These are phyloP conservation scores for Berkeleyomyces rouxiae DNA, from an alignment of 2,329 filamentous ascomycete species.

Conservation along the genomic window DNA sequence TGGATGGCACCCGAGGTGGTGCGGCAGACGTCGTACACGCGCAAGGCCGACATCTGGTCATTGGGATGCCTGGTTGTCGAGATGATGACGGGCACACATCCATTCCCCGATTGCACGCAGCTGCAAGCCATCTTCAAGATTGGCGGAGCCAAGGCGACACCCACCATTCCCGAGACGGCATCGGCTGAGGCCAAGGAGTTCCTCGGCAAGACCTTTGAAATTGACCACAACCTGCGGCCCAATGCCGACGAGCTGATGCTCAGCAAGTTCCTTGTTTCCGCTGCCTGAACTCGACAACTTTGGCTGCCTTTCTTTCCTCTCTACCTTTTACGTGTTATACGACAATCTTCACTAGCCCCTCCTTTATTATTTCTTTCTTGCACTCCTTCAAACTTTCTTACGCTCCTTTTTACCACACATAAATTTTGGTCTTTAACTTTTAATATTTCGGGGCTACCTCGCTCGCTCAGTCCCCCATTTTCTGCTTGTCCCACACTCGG, in stretches of 20 bases:
- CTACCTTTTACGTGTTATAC: neutral
- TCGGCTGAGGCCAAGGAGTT: conserved; percentile 74
- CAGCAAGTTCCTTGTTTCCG: conserved; percentile 62
- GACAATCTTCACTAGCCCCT: neutral
- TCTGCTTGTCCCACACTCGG: neutral
- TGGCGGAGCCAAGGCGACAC: conserved; percentile 69
- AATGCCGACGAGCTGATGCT: conserved; percentile 80
- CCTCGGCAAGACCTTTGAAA: conserved; percentile 78
- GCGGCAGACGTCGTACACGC: conserved; percentile 91
- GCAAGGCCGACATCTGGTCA: conserved; percentile 98
- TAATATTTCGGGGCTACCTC: neutral
- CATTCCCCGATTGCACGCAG: conserved; percentile 93
- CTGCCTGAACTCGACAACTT: conserved; percentile 25
- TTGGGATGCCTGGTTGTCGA: conserved; percentile 92
- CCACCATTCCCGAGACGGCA: conserved; percentile 73
- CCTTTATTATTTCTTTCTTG: neutral
- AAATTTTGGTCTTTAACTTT: conserved; percentile 6
- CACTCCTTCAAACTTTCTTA: conserved; percentile 1
- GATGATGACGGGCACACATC: conserved; percentile 96
- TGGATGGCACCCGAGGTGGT: conserved; percentile 99
- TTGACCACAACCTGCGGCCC: conserved; percentile 82
- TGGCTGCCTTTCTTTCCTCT: neutral
- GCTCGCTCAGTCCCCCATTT: neutral
- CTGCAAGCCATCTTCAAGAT: conserved; percentile 98
- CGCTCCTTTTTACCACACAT: conserved; percentile 2